Base-by-base conservation (phyloP, 306 rosid species). In the Crataegus laevigata region DNA sequence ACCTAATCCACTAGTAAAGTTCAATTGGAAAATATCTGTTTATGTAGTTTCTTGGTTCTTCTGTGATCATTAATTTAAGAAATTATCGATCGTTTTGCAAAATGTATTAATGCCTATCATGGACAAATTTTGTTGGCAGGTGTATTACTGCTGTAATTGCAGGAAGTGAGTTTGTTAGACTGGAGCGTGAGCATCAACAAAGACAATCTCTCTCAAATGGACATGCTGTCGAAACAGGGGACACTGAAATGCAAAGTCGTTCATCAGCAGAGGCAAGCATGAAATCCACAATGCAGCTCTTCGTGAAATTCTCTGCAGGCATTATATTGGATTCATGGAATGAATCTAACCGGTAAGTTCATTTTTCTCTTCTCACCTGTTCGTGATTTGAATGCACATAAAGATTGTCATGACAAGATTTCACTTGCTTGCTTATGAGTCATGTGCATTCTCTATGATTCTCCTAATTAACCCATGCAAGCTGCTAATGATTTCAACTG, bases 61-160 rank as follows among this genome's bases (percentile, higher is more conserved):
- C 61, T n/a, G 38, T 62, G 76, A 68, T 67, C 54, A 60, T 36
- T 22, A 29, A 59, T 28, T 58, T 24, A 24, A 61, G 64, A 68
- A 14, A 40, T 51, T 21, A 50, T 32, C 64, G 54, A 11, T 76
- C 34, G 32, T n/a, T 63, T 72, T 36, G 19, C n/a, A 22, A 54
- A 74, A 26, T 67, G 50, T 72, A 61, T 65, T 57, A n/a, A 72
- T 72, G 68, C 72, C 60, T 63, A 64, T 75, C 51, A 74, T 65
- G 60, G 43, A 15, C 61, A 47, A 66, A 45, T 7, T 71, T 58
- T 86, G 15, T 63, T 77, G 64, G 86, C 96, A 94, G 98, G 89
- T 94, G 96, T 79, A 87, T 94, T 76, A 86, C 91, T 80, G 93
- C 98, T 73, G 98, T 94, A 50, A 80, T 91, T 76, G 93, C 96